Evolutionary conservation across 2,329 filamentous ascomycete species (phyloP), one percentile per base, ranked within the genome.

Genomic region (Canariomyces notabilis): DNA sequence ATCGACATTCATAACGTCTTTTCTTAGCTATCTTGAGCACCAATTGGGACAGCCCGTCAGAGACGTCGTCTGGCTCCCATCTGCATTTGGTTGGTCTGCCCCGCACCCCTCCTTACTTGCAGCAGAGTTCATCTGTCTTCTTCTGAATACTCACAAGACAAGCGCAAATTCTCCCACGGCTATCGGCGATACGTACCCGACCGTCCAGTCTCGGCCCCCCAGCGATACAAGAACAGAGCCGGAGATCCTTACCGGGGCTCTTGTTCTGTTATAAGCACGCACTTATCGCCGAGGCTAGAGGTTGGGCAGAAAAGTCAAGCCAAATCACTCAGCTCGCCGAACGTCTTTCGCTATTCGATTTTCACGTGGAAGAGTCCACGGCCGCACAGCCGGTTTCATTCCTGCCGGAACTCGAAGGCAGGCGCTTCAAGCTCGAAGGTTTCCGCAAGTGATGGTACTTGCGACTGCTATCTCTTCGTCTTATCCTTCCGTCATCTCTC

Each of bases 101-200:
- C 49, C 44, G 38, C 45, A 46, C 40, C n/a, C 20, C 36, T 16
- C 15, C 21, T 36, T 31, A 11, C 15, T 44, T 20, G n/a, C 31
- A 35, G 20, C 31, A 9, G 33, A 14, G 21, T 4, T 26, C 22
- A n/a, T n/a, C n/a, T n/a, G n/a, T n/a, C n/a, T n/a, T n/a, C n/a
- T n/a, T n/a, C 18, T 4, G 16, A 33, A 2, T 15, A 22, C 41
- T n/a, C 19, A 46, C 40, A 35, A 35, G 7, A 35, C 6, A 35
- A 35, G 33, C 33, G 12, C 18, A 37, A 18, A 14, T 20, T 37
- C 12, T 11, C 16, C 14, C 33, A 15, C 12, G 12, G n/a, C 33
- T n/a, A 12, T 18, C 8, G 23, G 16, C 18, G 12, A 19, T 54
- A 46, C 15, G 14, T 38, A 46, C 47, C 49, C 43, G 40, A 51